A percentile compares a stretch with the other conserved stretches of the same genome.
These are phyloP conservation scores for Leccinum variicolor DNA, from an alignment of 768 basidiomycete genomes.

Conservation along the genomic window DNA sequence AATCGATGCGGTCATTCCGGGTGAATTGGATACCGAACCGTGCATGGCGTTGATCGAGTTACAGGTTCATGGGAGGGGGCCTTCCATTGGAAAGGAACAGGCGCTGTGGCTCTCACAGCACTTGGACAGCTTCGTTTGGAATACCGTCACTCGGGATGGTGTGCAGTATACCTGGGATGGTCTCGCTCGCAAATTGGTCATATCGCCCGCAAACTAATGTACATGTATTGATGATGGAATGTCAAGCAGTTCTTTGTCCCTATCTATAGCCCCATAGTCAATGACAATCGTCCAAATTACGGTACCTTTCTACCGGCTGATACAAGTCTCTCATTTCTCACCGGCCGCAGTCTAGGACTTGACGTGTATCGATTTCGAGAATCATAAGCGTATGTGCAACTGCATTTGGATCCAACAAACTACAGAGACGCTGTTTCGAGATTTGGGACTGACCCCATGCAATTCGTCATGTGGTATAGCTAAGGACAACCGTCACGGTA, in stretches of 20 bases:
- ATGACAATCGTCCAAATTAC: background rate
- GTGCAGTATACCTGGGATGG: slow-evolving; percentile 1
- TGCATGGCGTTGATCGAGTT: slow-evolving; percentile 4
- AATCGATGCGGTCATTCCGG: background rate
- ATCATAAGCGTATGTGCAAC: background rate
- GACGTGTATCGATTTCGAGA: background rate
- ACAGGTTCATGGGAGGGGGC: slow-evolving; percentile 2
- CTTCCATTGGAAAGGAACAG: background rate
- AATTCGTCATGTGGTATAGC: background rate
- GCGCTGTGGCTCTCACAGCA: slow-evolving; percentile 4
- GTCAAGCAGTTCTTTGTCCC: background rate
- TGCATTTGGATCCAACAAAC: background rate
- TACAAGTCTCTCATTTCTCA: background rate
- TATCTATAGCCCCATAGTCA: background rate
- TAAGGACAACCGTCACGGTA: background rate
- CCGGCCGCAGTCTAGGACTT: background rate
- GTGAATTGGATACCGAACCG: background rate
- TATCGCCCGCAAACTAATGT: background rate
- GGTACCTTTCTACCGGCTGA: background rate
- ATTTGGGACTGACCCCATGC: background rate
- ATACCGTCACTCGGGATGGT: slow-evolving; percentile 2
- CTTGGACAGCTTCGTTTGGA: slow-evolving; percentile 5
- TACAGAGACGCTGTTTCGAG: background rate
- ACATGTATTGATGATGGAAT: background rate
- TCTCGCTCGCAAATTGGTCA: background rate